Evolutionary conservation across 2,329 filamentous ascomycete species (phyloP).

Genomic region (Beauveria sp.): DNA sequence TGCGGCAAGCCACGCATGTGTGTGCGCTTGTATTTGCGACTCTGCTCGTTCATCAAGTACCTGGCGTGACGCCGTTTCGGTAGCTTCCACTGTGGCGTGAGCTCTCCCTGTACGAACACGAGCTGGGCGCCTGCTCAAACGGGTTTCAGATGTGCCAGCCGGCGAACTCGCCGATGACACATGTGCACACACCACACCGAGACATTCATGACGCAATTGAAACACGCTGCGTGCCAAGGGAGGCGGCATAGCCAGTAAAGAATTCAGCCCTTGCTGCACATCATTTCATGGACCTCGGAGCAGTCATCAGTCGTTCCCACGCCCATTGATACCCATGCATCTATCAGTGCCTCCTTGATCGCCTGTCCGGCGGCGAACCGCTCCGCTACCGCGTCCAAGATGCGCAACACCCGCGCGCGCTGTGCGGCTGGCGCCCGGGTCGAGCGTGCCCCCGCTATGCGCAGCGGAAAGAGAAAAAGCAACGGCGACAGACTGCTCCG

Average conservation of each 20-base stretch:
- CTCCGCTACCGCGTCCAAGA: slow-evolving; percentile 16
- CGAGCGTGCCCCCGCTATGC: slow-evolving; percentile 26
- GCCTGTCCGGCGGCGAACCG: slow-evolving; percentile 22
- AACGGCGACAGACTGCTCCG: slow-evolving; percentile 23
- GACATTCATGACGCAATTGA: not conserved
- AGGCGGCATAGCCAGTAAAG: not conserved
- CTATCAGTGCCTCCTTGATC: not conserved
- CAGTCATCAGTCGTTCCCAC: not conserved
- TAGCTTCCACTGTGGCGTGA: not conserved
- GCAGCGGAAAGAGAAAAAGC: slow-evolving; percentile 26
- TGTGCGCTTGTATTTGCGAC: too few species aligned
- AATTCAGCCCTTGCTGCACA: too few species aligned
- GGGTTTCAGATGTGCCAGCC: not conserved
- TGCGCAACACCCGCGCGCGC: slow-evolving; percentile 15
- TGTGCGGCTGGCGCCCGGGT: slow-evolving; percentile 16
- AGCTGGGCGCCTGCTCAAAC: not conserved
- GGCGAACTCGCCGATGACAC: not conserved
- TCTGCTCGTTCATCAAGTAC: too few species aligned
- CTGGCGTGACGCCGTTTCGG: not conserved
- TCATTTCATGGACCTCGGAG: not conserved
- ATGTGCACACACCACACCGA: not conserved
- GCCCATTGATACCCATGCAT: not conserved
- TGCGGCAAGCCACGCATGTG: too few species aligned
- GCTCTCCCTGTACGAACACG: not conserved
- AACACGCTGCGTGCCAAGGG: not conserved